phyloP scores from a whole-genome alignment of 768 basidiomycete genomes.

The Russula lepida region DNA sequence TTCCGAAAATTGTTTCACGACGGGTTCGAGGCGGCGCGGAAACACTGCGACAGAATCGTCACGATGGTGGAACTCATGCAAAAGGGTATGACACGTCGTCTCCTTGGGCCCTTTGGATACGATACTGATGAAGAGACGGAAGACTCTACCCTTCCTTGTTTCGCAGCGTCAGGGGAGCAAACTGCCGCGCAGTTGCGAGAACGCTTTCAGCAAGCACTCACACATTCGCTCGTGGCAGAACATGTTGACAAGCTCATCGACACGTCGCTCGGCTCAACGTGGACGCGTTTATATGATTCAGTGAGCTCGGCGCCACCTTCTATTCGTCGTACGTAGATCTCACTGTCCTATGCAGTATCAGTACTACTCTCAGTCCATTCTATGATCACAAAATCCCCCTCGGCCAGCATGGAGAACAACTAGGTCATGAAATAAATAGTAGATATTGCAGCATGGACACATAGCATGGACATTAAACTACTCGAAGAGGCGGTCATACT shows the following conservation, averaged over 20 bases:
- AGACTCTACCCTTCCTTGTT: slow-evolving; percentile 91
- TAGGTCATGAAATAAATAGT: slow-evolving; percentile 6
- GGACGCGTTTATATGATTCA: slow-evolving; percentile 95
- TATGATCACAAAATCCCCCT: slow-evolving; percentile 32
- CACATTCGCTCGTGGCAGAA: slow-evolving; percentile 75
- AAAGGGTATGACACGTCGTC: slow-evolving; percentile 53
- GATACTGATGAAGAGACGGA: slow-evolving; percentile 12
- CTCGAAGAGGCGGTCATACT: slow-evolving; percentile 19
- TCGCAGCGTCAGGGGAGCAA: slow-evolving; percentile 82
- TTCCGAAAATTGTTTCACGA: slow-evolving; percentile 85
- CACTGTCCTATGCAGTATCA: slow-evolving; percentile 53
- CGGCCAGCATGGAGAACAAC: neutral
- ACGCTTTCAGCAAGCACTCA: slow-evolving; percentile 86
- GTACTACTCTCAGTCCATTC: slow-evolving; percentile 88
- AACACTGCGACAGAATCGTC: slow-evolving; percentile 94
- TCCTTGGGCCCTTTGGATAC: neutral
- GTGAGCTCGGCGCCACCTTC: slow-evolving; percentile 35
- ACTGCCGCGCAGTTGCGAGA: slow-evolving; percentile 85
- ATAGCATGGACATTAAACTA: slow-evolving; percentile 3
- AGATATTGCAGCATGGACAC: slow-evolving; percentile 5
- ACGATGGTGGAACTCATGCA: slow-evolving; percentile 97
- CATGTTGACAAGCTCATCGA: slow-evolving; percentile 88
- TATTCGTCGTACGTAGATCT: neutral
- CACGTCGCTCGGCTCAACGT: slow-evolving; percentile 83
- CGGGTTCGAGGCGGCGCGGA: slow-evolving; percentile 88